phyloP scores from a whole-genome alignment of 106 monocot species.

The Amphibolis antarctica region DNA sequence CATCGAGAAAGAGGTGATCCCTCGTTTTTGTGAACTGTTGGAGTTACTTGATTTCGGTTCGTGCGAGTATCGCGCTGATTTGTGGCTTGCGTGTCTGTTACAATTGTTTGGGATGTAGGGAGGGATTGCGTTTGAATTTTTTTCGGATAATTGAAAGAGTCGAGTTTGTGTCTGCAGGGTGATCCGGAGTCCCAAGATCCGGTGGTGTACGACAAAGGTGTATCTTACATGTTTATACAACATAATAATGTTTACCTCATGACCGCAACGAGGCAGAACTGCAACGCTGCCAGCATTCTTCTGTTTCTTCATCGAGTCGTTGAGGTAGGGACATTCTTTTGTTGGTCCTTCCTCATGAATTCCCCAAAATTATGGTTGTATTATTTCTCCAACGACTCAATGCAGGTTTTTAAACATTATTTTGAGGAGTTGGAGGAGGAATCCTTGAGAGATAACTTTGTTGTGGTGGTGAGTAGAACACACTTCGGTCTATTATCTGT shows the following conservation, averaged over 20 bases:
- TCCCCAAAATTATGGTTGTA: background rate
- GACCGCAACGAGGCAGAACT: constrained; percentile 82
- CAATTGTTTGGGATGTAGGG: too few relatives aligned
- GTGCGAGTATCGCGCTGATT: background rate
- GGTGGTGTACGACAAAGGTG: constrained; percentile 72
- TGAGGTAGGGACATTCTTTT: constrained; percentile 31
- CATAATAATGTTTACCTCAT: constrained; percentile 88
- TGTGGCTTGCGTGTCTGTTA: too few relatives aligned
- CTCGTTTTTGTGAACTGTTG: too few relatives aligned
- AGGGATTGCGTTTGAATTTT: too few relatives aligned
- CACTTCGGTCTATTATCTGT: background rate
- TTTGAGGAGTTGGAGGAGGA: constrained; percentile 96
- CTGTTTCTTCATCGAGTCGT: constrained; percentile 81
- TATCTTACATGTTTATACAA: constrained; percentile 94
- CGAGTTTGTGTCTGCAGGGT: constrained; percentile 28
- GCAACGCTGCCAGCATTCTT: constrained; percentile 82
- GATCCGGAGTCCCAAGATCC: constrained; percentile 76
- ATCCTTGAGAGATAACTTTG: constrained; percentile 94
- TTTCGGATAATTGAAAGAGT: too few relatives aligned
- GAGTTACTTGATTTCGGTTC: background rate
- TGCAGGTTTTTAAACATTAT: constrained; percentile 94
- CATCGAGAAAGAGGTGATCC: constrained; percentile 67
- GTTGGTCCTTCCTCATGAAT: background rate
- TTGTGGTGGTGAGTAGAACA: constrained; percentile 67
- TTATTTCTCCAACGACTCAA: background rate